Base-by-base conservation (phyloP, 108 stramenopile genomes). In the Skeletonema costatum region DNA sequence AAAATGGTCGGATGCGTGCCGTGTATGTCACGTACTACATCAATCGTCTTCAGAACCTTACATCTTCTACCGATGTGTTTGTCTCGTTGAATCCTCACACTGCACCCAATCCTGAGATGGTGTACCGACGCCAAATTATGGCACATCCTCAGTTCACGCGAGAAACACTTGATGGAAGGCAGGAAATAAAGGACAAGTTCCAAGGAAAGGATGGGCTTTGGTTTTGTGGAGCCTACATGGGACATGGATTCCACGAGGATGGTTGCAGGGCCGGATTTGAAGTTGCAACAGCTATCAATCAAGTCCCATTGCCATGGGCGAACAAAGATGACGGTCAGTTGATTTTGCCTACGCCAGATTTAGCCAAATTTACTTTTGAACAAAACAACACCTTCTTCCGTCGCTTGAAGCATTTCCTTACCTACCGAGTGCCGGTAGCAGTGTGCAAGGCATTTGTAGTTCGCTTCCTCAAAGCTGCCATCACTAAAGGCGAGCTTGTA, bases 231-330 rank as follows among this genome's bases (percentile, higher is more conserved):
- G 98, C 98, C 1, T 99, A 95, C 92, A 70, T 73, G 56, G 98
- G 98, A 41, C 96, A 97, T 76, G 99, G 99, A 4, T 99, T 99
- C 80, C 99, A 99, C 73, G 99, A 99, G 79, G 99, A 98, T 80
- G 98, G 96, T 64, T 90, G 97, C 64, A 86, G 92, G 17, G 71
- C 86, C 29, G 97, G 95, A 17, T 92, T 97, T 61, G 83, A 90
- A 29, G 96, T 92, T 32, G 95, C 94, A 0, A 88, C 86, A 14
- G 61, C 76, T 16, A 66, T 96, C 30, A 84, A 88, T 11, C 82
- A 80, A 9, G 76, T 84, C 25, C 84, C 91, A 12, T 72, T 95
- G 32, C 92, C 91, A 14, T 96, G 97, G 97, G 87, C 58, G 0
- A 41, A 30, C 21, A 48, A 83, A 3, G 16, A 32, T 48, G 33